Evolutionary conservation across 2,329 filamentous ascomycete species (phyloP).

Genomic region (Diplodia intermedia): DNA sequence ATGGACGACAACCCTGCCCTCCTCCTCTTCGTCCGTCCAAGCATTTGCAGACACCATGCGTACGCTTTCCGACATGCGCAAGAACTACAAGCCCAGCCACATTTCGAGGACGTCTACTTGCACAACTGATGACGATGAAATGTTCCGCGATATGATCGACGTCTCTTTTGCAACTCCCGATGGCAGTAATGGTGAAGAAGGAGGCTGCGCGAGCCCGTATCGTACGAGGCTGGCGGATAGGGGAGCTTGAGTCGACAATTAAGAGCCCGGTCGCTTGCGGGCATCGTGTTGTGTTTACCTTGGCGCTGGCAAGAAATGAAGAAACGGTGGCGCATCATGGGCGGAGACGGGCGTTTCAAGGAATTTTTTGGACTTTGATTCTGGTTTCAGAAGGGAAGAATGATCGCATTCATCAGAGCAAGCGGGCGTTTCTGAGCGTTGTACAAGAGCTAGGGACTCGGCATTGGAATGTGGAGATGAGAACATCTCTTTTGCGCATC

Average conservation of each 20-base stretch:
- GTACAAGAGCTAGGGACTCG: not conserved
- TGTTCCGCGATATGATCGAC: conserved; percentile 15
- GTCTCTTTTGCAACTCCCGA: not conserved
- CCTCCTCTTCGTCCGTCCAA: not conserved
- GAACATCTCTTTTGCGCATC: not conserved
- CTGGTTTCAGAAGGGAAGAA: not conserved
- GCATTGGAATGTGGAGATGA: conserved; percentile 10
- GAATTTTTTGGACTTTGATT: not conserved
- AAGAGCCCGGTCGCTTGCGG: conserved; percentile 4
- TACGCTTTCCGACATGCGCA: conserved; percentile 17
- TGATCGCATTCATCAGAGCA: not conserved
- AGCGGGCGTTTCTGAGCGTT: not conserved
- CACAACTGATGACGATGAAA: not conserved
- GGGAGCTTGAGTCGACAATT: not conserved
- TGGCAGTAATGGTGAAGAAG: not conserved
- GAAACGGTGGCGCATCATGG: not conserved
- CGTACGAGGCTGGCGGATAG: not conserved
- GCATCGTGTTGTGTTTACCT: not conserved
- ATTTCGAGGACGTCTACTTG: conserved; percentile 21
- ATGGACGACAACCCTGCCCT: not conserved
- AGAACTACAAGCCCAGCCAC: conserved; percentile 21
- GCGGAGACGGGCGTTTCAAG: not conserved
- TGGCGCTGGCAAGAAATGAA: not conserved
- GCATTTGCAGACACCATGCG: conserved; percentile 22
- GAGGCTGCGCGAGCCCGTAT: conserved; percentile 9